Percentiles rank a stretch among this genome's conserved stretches.
Conservation (phyloP, 2,329 filamentous ascomycete genomes). For the Ascochyta koolunga region DNA sequence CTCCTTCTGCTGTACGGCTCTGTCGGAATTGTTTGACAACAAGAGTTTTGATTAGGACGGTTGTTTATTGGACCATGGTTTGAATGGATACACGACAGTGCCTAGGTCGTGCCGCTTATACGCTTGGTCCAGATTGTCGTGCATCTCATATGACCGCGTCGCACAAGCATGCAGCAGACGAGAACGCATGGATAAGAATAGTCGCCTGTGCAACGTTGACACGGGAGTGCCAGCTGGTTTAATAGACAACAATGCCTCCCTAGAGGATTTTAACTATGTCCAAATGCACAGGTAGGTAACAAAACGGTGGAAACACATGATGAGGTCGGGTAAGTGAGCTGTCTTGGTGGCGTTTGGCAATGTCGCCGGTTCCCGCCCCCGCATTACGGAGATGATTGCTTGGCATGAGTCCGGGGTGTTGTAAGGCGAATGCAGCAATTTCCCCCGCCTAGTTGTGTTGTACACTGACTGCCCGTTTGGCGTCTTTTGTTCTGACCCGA, state of each 20-base stretch:
- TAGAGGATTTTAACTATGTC: no score
- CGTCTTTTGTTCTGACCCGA: background rate
- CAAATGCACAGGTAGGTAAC: background rate
- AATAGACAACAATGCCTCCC: no score
- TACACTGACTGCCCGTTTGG: no score
- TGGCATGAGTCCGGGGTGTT: background rate
- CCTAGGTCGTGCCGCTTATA: conserved; percentile 4
- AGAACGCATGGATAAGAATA: conserved; percentile 2
- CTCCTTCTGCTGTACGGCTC: conserved; percentile 1
- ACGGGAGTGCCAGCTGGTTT: background rate
- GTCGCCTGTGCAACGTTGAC: conserved; percentile 1
- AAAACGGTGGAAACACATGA: background rate
- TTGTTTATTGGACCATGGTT: background rate
- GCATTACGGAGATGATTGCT: conserved; percentile 1
- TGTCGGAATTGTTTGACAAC: background rate
- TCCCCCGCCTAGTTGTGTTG: no score
- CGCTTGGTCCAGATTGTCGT: background rate
- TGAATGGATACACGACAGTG: background rate
- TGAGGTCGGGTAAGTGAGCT: background rate
- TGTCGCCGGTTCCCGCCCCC: background rate
- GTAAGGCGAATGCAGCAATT: background rate
- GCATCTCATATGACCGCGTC: background rate
- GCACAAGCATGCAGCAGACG: conserved; percentile 1
- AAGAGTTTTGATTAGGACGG: background rate
- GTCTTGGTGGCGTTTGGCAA: background rate